Percentiles rank a stretch among this genome's conserved stretches.
Conservation (phyloP, 2,329 filamentous ascomycete genomes). For the Teratosphaeria pseudoeucalypti region DNA sequence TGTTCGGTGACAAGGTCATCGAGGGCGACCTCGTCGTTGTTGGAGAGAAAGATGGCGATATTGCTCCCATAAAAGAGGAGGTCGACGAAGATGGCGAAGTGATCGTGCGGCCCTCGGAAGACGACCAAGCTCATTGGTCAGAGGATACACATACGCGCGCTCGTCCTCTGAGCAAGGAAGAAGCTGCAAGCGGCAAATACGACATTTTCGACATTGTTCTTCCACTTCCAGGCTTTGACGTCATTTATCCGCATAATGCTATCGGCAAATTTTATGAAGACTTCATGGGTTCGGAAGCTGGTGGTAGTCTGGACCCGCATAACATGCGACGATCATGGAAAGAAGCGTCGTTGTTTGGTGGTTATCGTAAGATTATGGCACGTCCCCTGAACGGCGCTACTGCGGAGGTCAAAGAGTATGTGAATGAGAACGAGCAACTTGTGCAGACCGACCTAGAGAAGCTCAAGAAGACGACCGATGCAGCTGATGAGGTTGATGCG, state of each 20-base stretch:
- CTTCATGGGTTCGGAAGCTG: slow-evolving; percentile 73
- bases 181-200: slow-evolving; percentile 65
- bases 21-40: slow-evolving; percentile 75
- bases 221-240: slow-evolving; percentile 83
- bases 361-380: slow-evolving; percentile 77
- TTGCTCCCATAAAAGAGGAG: slow-evolving; percentile 24
- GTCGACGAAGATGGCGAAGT: slow-evolving; percentile 55
- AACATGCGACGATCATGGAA: slow-evolving; percentile 79
- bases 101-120: slow-evolving; percentile 48
- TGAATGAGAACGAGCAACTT: slow-evolving; percentile 66
- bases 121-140: slow-evolving; percentile 44
- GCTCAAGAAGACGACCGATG: slow-evolving; percentile 28
- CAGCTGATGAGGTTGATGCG: slow-evolving; percentile 12
- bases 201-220: slow-evolving; percentile 81
- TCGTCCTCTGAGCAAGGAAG: slow-evolving; percentile 62
- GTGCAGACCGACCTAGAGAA: slow-evolving; percentile 76
- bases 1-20: slow-evolving; percentile 62
- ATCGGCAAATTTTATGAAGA: slow-evolving; percentile 73
- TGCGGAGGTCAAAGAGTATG: slow-evolving; percentile 61
- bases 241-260: slow-evolving; percentile 74
- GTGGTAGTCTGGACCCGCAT: slow-evolving; percentile 69
- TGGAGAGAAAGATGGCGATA: slow-evolving; percentile 42
- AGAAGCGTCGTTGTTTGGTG: slow-evolving; percentile 79
- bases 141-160: slow-evolving; percentile 57
- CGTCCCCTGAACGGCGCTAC: slow-evolving; percentile 52